phyloP scores from a whole-genome alignment of 2,329 filamentous ascomycete species.

The Rutstroemia sp. region DNA sequence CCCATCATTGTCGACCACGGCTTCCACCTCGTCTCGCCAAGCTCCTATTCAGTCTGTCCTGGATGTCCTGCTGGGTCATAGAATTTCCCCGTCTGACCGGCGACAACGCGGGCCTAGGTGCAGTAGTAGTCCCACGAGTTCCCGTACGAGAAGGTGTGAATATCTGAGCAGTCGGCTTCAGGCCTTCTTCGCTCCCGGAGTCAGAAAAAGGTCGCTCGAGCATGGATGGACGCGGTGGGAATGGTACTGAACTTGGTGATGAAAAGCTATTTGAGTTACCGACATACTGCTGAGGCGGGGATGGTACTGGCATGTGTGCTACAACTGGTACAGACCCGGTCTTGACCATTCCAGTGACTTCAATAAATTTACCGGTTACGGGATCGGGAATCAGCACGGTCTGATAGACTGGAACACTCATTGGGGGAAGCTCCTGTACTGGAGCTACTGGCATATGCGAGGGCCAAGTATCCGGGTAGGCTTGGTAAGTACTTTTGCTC shows the following conservation, averaged over 20 bases:
- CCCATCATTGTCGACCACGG: too few species aligned
- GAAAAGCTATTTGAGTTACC: neutral
- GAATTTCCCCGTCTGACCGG: conserved; percentile 7
- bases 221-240: neutral
- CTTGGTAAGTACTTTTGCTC: neutral
- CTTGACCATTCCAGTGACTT: conserved; percentile 11
- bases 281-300: neutral
- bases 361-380: conserved; percentile 2
- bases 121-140: neutral
- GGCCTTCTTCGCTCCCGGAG: neutral
- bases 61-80: conserved; percentile 7
- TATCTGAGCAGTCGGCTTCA: conserved; percentile 7
- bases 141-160: conserved; percentile 6
- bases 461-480: neutral
- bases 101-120: conserved; percentile 8
- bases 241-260: neutral
- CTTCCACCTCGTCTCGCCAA: neutral
- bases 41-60: conserved; percentile 13
- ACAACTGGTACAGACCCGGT: conserved; percentile 8
- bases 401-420: neutral
- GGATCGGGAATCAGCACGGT: neutral
- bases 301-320: conserved; percentile 5
- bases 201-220: neutral
- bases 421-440: neutral
- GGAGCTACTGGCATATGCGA: neutral